Evolutionary conservation across 176 grass and related monocot species (phyloP), one percentile per base, ranked within the genome.

Genomic region (Pontederia paniculata): DNA sequence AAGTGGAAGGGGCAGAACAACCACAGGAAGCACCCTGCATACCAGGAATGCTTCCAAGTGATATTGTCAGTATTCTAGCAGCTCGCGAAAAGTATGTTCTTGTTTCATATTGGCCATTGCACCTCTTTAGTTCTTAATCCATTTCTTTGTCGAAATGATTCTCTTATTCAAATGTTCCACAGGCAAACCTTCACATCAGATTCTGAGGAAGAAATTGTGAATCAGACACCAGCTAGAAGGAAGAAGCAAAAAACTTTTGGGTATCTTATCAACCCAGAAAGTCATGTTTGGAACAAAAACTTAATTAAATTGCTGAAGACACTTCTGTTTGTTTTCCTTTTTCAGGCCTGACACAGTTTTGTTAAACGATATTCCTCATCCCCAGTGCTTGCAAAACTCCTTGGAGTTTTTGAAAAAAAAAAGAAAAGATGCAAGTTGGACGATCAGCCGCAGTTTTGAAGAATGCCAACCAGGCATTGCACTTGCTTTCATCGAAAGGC

Each of bases 61-160:
- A 78, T 67, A 73, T 98, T 19, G 76, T 98, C 17, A 78, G 84
- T 70, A 70, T 81, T 70, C 83, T 98, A 66, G 93, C 93, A 69
- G 77, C 93, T 23, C 83, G 93, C 45, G 93, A 98, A 76, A 98
- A 98, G 93, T 98, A 81, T 80, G 78, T 58, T 12, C 51, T 48
- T 48, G n/a, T n/a, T n/a, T n/a, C n/a, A n/a, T n/a, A n/a, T n/a
- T n/a, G n/a, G n/a, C n/a, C n/a, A n/a, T n/a, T n/a, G n/a, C n/a
- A n/a, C n/a, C n/a, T n/a, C n/a, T n/a, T n/a, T n/a, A n/a, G n/a
- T n/a, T n/a, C n/a, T 10, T 14, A 48, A 54, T 10, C 12, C 10
- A 45, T 12, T 5, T 12, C 13, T 7, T 5, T 61, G n/a, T 14
- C 0, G 12, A 8, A 44, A 12, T 45, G 9, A 61, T 70, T 84